Percentiles rank a stretch among this genome's conserved stretches.
Conservation (phyloP, 495 filamentous ascomycete species). For the Penicillium coprophilum region DNA sequence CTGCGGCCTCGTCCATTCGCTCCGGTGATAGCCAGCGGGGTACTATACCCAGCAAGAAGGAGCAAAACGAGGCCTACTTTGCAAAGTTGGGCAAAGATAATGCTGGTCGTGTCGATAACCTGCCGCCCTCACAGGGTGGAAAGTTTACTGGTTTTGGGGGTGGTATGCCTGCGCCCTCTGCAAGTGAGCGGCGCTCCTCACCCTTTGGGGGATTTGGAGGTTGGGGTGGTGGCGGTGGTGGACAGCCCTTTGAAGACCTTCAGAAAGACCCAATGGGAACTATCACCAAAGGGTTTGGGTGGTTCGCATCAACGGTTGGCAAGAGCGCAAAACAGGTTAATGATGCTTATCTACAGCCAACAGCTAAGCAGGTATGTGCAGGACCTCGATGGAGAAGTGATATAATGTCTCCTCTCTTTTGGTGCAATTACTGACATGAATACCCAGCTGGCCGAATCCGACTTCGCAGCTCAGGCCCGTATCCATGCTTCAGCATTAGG, state of each 20-base stretch:
- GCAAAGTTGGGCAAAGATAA: slow-evolving; percentile 78
- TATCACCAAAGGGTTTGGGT: slow-evolving; percentile 88
- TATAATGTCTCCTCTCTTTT: neutral
- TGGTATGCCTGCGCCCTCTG: slow-evolving; percentile 48
- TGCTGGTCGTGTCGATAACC: slow-evolving; percentile 63
- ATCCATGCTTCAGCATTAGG: slow-evolving; percentile 65
- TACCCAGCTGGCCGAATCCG: slow-evolving; percentile 74
- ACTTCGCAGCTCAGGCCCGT: slow-evolving; percentile 80
- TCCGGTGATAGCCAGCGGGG: slow-evolving; percentile 26
- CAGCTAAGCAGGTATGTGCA: slow-evolving; percentile 71
- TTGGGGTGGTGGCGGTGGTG: slow-evolving; percentile 29
- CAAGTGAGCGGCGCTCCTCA: slow-evolving; percentile 25
- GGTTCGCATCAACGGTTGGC: slow-evolving; percentile 82
- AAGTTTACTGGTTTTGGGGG: slow-evolving; percentile 92
- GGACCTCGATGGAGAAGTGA: neutral
- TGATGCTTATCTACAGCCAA: slow-evolving; percentile 85
- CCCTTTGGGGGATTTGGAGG: slow-evolving; percentile 31
- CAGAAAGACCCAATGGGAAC: slow-evolving; percentile 88
- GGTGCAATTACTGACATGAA: slow-evolving; percentile 4
- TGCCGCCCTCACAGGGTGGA: slow-evolving; percentile 86
- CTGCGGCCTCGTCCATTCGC: slow-evolving; percentile 26
- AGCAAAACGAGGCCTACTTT: slow-evolving; percentile 86
- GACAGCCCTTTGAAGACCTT: slow-evolving; percentile 75
- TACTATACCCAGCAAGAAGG: slow-evolving; percentile 48
- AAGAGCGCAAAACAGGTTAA: slow-evolving; percentile 88